Percentiles rank a stretch among this genome's conserved stretches.
Evolutionary conservation across 257 asterid genomes (phyloP).

Genomic region (Rhazya stricta): DNA sequence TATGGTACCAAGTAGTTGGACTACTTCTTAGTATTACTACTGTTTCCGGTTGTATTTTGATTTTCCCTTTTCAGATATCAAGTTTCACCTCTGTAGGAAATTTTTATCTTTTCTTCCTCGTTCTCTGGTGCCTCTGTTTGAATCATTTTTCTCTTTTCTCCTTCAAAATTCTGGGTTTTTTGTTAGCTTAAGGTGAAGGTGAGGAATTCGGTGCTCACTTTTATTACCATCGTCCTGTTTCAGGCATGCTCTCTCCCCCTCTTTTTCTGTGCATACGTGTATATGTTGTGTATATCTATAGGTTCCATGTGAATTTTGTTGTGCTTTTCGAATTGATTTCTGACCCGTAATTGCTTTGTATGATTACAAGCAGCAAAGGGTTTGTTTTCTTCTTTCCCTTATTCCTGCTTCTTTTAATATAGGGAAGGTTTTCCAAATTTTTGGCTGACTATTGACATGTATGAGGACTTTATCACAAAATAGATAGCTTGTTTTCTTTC

Average conservation of each 20-base stretch:
- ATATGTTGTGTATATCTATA: neutral
- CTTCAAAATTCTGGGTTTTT: constrained; percentile 20
- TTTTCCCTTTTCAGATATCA: constrained; percentile 15
- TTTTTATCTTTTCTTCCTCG: constrained; percentile 2
- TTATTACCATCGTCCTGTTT: constrained; percentile 6
- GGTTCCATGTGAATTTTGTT: neutral
- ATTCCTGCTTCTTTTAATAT: neutral
- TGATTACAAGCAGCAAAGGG: neutral
- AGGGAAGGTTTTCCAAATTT: neutral
- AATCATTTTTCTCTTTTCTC: constrained; percentile 24
- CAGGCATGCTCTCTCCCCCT: constrained; percentile 15
- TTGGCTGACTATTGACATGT: neutral
- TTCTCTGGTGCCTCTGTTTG: constrained; percentile 15
- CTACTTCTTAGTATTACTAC: neutral
- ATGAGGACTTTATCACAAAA: neutral
- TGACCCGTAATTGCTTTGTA: neutral
- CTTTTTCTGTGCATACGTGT: neutral
- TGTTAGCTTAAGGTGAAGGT: constrained; percentile 1
- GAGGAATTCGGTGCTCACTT: neutral
- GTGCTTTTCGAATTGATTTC: neutral
- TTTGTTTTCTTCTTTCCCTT: neutral
- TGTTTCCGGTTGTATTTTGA: constrained; percentile 2
- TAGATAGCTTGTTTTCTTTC: too few relatives aligned
- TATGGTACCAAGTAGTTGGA: neutral
- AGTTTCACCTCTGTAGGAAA: neutral